phyloP scores from a whole-genome alignment of 2,329 filamentous ascomycete genomes.

The Aspergillus melleus region DNA sequence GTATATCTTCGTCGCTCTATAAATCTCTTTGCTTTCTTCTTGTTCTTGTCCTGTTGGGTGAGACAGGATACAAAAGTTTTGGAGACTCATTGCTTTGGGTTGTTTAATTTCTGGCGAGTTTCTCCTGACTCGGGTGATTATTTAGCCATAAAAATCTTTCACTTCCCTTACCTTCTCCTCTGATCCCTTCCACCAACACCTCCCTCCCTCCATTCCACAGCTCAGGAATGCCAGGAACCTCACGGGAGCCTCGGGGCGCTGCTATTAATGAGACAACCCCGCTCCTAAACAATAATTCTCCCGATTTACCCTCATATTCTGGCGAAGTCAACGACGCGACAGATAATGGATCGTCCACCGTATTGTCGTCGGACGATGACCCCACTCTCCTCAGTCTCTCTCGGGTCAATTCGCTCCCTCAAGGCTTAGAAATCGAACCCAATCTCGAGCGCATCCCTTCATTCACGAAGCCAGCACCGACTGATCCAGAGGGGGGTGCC shows the following conservation, averaged over 20 bases:
- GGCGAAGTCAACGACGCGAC: slow-evolving; percentile 34
- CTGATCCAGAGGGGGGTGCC: slow-evolving; percentile 5
- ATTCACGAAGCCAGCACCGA: slow-evolving; percentile 9
- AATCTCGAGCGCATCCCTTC: slow-evolving; percentile 25
- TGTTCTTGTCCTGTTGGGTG: background rate
- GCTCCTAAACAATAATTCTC: slow-evolving; percentile 11
- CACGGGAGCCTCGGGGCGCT: background rate
- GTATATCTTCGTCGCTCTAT: background rate
- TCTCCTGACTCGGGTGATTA: background rate
- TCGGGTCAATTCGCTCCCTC: slow-evolving; percentile 28
- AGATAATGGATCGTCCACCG: slow-evolving; percentile 24
- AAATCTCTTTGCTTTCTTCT: background rate
- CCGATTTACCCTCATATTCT: slow-evolving; percentile 28
- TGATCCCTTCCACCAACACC: background rate
- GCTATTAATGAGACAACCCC: slow-evolving; percentile 20
- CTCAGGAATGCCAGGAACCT: background rate
- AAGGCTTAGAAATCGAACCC: slow-evolving; percentile 28
- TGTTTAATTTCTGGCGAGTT: background rate
- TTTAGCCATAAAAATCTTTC: background rate
- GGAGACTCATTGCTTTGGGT: background rate
- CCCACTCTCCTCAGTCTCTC: slow-evolving; percentile 21
- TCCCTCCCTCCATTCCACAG: no score
- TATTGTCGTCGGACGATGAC: slow-evolving; percentile 17
- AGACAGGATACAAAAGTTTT: background rate
- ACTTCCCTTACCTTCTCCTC: background rate